Percentiles rank a stretch among this genome's conserved stretches.
Evolutionary conservation across 202 grass and related monocot genomes (phyloP).

Genomic region (Elaeis oleifera): DNA sequence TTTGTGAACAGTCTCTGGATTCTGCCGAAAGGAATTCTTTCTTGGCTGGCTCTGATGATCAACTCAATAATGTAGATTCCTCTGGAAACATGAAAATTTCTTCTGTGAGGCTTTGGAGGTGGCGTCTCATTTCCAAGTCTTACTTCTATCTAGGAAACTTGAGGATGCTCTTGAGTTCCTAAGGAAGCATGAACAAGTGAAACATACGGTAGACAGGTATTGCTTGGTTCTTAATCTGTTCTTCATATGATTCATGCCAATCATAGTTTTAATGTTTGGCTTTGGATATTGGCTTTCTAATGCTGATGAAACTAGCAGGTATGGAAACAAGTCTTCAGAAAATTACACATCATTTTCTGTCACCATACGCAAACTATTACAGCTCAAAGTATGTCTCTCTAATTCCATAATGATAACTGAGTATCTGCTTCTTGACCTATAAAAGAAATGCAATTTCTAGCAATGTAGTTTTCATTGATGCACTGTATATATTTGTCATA

Average conservation of each 20-base stretch:
- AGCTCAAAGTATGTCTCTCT: slow-evolving; percentile 60
- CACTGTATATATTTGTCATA: too few species aligned
- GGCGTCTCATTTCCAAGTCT: slow-evolving; percentile 55
- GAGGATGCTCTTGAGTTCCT: slow-evolving; percentile 75
- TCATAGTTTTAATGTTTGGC: not conserved
- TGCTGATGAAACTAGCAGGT: slow-evolving; percentile 24
- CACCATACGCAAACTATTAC: slow-evolving; percentile 53
- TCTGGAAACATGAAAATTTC: slow-evolving; percentile 4
- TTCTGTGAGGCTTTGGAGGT: slow-evolving; percentile 43
- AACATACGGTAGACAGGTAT: slow-evolving; percentile 57
- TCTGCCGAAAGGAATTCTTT: slow-evolving; percentile 51
- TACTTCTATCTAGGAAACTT: slow-evolving; percentile 82
- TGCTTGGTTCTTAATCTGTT: slow-evolving; percentile 6
- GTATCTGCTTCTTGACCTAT: too few species aligned
- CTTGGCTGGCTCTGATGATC: slow-evolving; percentile 18
- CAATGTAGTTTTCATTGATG: too few species aligned
- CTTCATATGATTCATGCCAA: slow-evolving; percentile 13
- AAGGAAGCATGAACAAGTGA: slow-evolving; percentile 60
- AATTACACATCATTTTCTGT: slow-evolving; percentile 38
- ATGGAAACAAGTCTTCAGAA: slow-evolving; percentile 28
- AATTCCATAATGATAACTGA: slow-evolving; percentile 8
- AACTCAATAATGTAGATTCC: slow-evolving; percentile 19
- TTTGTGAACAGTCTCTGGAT: slow-evolving; percentile 65
- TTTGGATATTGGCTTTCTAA: slow-evolving; percentile 26
- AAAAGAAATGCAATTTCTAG: too few species aligned